Evolutionary conservation across 1,139 yeast species (phyloP).

Genomic region (Zygoascus hellenicus): DNA sequence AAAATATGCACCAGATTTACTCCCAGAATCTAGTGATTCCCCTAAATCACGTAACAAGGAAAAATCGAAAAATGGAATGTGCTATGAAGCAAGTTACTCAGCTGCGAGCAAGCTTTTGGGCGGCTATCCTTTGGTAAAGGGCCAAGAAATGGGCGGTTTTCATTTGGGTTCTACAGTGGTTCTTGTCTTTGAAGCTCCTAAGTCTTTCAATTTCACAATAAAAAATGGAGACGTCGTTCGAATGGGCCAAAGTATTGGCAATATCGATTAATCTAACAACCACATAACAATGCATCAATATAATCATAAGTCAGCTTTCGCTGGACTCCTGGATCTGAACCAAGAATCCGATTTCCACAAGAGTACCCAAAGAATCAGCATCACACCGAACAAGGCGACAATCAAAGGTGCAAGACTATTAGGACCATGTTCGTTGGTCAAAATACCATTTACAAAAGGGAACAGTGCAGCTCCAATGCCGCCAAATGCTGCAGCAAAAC

Average conservation of each 20-base stretch:
- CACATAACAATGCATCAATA: background rate
- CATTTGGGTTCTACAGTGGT: slow-evolving; percentile 95
- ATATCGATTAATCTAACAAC: slow-evolving; percentile 14
- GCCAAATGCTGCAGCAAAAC: slow-evolving; percentile 72
- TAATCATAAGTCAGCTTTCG: background rate
- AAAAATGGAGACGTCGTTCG: slow-evolving; percentile 69
- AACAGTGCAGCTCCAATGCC: slow-evolving; percentile 67
- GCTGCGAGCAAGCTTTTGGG: slow-evolving; percentile 74
- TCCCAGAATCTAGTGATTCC: background rate
- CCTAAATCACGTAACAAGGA: slow-evolving; percentile 16
- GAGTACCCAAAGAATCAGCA: slow-evolving; percentile 27
- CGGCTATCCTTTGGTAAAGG: slow-evolving; percentile 85
- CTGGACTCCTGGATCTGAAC: background rate
- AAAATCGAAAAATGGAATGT: slow-evolving; percentile 60
- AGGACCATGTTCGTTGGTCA: slow-evolving; percentile 29
- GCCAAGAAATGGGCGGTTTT: slow-evolving; percentile 97
- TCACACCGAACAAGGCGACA: slow-evolving; percentile 23
- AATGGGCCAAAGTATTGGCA: slow-evolving; percentile 81
- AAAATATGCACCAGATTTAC: background rate
- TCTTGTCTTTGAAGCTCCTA: slow-evolving; percentile 91
- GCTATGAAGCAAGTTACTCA: slow-evolving; percentile 90
- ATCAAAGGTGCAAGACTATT: slow-evolving; percentile 29
- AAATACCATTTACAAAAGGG: slow-evolving; percentile 31
- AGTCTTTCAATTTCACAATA: slow-evolving; percentile 61
- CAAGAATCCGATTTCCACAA: background rate